phyloP scores from a whole-genome alignment of 2,329 filamentous ascomycete genomes.

The Stagonosporopsis vannaccii region DNA sequence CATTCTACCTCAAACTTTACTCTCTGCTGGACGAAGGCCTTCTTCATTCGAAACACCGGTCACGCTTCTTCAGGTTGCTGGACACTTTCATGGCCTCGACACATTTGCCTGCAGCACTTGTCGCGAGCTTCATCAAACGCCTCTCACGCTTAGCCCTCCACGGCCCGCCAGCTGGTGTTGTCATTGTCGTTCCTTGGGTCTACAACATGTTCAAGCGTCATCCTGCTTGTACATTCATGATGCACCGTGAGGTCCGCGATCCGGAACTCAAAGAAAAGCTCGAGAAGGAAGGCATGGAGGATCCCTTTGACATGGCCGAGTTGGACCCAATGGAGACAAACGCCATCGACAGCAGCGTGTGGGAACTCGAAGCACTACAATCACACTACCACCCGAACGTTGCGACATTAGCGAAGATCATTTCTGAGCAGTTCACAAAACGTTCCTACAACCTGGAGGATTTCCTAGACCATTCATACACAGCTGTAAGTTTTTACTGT shows the following conservation, averaged over 20 bases:
- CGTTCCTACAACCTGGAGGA: conserved; percentile 94
- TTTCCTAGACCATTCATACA: conserved; percentile 94
- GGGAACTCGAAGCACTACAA: conserved; percentile 92
- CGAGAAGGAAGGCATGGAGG: conserved; percentile 68
- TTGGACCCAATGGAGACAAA: conserved; percentile 82
- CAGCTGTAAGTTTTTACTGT: conserved; percentile 73
- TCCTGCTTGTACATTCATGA: conserved; percentile 92
- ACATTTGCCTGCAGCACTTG: conserved; percentile 87
- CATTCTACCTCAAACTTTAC: conserved; percentile 93
- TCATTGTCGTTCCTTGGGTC: conserved; percentile 87
- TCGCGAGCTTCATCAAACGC: conserved; percentile 97
- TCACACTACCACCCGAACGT: conserved; percentile 97
- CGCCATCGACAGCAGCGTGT: conserved; percentile 91
- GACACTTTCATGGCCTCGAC: conserved; percentile 90
- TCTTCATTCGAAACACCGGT: conserved; percentile 92
- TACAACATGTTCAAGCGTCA: conserved; percentile 95
- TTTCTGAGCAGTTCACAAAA: conserved; percentile 97
- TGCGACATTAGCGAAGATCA: conserved; percentile 89
- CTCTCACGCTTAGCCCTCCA: conserved; percentile 83
- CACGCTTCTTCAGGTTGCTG: conserved; percentile 88
- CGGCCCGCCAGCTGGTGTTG: conserved; percentile 87
- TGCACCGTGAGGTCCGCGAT: conserved; percentile 77
- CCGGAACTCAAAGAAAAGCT: conserved; percentile 65
- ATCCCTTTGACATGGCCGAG: conserved; percentile 80
- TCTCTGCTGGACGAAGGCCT: conserved; percentile 85